phyloP scores from a whole-genome alignment of 1,284 basidiomycete genomes.

The Ganoderma multipileum region DNA sequence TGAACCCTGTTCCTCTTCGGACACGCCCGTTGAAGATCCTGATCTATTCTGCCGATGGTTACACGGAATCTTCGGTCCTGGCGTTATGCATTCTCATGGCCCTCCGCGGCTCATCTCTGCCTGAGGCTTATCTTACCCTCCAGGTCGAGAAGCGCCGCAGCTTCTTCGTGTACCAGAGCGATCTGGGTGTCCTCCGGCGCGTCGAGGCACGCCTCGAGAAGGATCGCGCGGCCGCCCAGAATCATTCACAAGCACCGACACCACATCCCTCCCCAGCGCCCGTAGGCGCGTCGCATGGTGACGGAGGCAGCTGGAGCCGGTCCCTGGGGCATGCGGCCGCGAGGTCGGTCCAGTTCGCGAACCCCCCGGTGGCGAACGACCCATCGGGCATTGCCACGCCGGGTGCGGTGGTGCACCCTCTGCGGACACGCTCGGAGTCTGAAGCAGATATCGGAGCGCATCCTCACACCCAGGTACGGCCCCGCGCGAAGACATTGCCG shows the following conservation, averaged over 20 bases:
- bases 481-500: constrained; percentile 73
- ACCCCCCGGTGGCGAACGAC: constrained; percentile 35
- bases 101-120: constrained; percentile 69
- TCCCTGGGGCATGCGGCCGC: constrained; percentile 44
- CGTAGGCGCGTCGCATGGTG: constrained; percentile 18
- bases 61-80: constrained; percentile 91
- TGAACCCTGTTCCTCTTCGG: constrained; percentile 27
- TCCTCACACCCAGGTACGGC: constrained; percentile 46
- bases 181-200: constrained; percentile 78
- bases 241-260: constrained; percentile 1
- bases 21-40: constrained; percentile 74
- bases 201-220: constrained; percentile 71
- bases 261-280: constrained; percentile 13
- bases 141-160: constrained; percentile 73
- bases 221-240: constrained; percentile 43
- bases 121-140: constrained; percentile 90
- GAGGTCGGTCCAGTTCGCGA: constrained; percentile 58
- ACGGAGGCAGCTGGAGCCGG: constrained; percentile 21
- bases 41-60: constrained; percentile 81
- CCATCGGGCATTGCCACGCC: constrained; percentile 23
- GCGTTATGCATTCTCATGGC: constrained; percentile 92
- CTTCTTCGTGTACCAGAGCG: constrained; percentile 93
- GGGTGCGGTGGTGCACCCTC: constrained; percentile 30
- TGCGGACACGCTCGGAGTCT: constrained; percentile 31
- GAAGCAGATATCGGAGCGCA: constrained; percentile 22